These are phyloP conservation scores for Backusella australiensis DNA, from an alignment of 192 early-diverging fungal genomes.

Conservation along the genomic window DNA sequence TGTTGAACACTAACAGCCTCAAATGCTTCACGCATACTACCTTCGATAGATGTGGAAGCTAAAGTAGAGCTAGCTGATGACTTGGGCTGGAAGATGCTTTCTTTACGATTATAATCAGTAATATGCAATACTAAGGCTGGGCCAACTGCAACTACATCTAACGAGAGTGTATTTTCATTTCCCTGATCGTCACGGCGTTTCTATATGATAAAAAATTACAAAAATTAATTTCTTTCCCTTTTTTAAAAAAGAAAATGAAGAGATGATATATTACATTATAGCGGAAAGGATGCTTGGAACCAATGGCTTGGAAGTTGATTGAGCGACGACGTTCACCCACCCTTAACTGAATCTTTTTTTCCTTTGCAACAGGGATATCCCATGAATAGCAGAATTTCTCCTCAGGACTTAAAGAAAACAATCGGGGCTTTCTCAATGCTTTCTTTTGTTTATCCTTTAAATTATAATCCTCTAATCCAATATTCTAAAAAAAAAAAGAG, in stretches of 20 bases:
- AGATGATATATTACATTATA: constrained; percentile 38
- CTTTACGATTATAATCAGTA: constrained; percentile 46
- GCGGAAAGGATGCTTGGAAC: constrained; percentile 70
- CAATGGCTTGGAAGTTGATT: constrained; percentile 76
- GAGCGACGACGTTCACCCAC: constrained; percentile 57
- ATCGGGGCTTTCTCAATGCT: constrained; percentile 5
- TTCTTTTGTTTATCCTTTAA: constrained; percentile 16
- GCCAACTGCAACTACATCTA: constrained; percentile 58
- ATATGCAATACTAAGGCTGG: constrained; percentile 52
- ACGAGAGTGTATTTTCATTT: constrained; percentile 39
- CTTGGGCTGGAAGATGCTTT: constrained; percentile 46
- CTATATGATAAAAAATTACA: neutral
- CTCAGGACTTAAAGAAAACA: constrained; percentile 8
- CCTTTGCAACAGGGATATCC: constrained; percentile 64
- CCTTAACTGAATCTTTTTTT: constrained; percentile 60
- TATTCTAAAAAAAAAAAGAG: constrained; percentile 2
- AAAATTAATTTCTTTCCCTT: neutral
- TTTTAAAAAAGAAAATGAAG: neutral
- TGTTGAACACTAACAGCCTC: constrained; percentile 33
- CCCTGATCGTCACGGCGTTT: neutral
- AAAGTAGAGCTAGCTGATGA: constrained; percentile 18
- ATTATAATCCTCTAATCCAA: constrained; percentile 10
- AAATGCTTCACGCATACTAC: constrained; percentile 32
- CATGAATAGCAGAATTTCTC: constrained; percentile 64
- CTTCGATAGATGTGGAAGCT: constrained; percentile 20